Base-by-base conservation (phyloP, 2,329 filamentous ascomycete genomes). In the Fusarium camptoceras region DNA sequence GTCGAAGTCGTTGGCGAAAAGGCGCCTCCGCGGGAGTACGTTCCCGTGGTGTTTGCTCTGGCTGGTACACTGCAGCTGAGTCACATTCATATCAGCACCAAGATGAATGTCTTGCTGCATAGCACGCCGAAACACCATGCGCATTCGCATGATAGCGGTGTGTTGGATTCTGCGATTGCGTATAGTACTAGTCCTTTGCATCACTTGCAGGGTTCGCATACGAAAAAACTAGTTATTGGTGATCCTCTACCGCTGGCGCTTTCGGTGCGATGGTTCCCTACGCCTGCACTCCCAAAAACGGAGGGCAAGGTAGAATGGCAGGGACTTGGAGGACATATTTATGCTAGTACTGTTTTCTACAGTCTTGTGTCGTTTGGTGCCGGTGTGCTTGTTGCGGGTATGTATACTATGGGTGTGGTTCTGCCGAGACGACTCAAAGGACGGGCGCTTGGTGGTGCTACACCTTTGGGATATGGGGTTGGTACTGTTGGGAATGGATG, bases 11-110 rank as follows among this genome's bases (percentile, higher is more conserved):
- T 89, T 10, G 87, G 86, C 78, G 85, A 86, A 77, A 79, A 80
- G 68, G 81, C 81, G 3, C 79, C 81, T 37, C 81, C 80, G 60
- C 84, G 84, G 59, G 87, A 90, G 76, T 94, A 92, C 81, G 92
- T 95, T 16, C 94, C 95, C 1, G 85, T 97, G 39, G 92, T 97
- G 9, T 93, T 99, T 70, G 94, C 94, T 4, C 83, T 99, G 20
- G 92, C 94, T 15, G 96, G 96, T 4, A 97, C 93, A 0, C 85
- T 98, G 22, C 94, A 99, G 81, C 84, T 91, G 53, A 94, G 90
- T 79, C 96, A 98, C 80, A 85, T 99, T 74, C 96, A 98, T 82
- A 89, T 99, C 72, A 92, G 92, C 76, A 95, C 94, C 8, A 90
- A 93, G 76, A 86, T 98, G 79, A 98, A 98, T 78, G 90, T 98